Conservation (phyloP, 169 alveolate genomes). For the Plasmodium blacklocki region DNA sequence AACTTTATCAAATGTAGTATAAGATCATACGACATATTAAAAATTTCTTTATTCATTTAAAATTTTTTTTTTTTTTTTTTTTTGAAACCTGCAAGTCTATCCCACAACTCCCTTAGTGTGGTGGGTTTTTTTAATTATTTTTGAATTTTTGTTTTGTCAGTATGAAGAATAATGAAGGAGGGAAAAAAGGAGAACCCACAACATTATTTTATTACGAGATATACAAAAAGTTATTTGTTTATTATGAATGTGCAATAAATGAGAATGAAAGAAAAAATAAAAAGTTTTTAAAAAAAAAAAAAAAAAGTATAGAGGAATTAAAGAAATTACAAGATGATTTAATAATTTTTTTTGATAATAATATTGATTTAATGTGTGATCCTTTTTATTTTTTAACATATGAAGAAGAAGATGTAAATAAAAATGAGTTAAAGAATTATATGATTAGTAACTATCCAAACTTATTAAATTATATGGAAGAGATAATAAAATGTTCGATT, state of each 20-base stretch:
- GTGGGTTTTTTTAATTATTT: no score
- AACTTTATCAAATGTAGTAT: no score
- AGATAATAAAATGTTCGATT: slow-evolving; percentile 39
- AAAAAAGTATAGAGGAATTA: slow-evolving; percentile 7
- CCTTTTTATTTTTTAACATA: slow-evolving; percentile 63
- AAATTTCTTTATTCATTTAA: no score
- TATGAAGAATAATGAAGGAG: slow-evolving; percentile 27
- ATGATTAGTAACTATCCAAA: slow-evolving; percentile 15
- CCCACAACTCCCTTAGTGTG: background rate
- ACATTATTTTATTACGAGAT: slow-evolving; percentile 38
- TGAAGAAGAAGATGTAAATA: slow-evolving; percentile 74
- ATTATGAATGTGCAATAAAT: slow-evolving; percentile 62
- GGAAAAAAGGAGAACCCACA: slow-evolving; percentile 23
- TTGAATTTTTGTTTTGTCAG: background rate
- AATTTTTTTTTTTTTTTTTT: background rate
- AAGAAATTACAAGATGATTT: slow-evolving; percentile 46
- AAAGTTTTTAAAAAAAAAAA: slow-evolving; percentile 17
- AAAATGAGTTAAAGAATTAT: slow-evolving; percentile 31
- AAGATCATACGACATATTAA: no score
- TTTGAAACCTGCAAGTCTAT: background rate
- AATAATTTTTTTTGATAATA: slow-evolving; percentile 18
- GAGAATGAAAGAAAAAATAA: slow-evolving; percentile 70
- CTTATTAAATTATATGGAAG: slow-evolving; percentile 33
- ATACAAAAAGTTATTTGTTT: slow-evolving; percentile 32
- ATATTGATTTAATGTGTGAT: slow-evolving; percentile 25